A percentile compares a stretch with the other conserved stretches of the same genome.
phyloP scores from a whole-genome alignment of 78 protist species.

The Bodo saltans region DNA sequence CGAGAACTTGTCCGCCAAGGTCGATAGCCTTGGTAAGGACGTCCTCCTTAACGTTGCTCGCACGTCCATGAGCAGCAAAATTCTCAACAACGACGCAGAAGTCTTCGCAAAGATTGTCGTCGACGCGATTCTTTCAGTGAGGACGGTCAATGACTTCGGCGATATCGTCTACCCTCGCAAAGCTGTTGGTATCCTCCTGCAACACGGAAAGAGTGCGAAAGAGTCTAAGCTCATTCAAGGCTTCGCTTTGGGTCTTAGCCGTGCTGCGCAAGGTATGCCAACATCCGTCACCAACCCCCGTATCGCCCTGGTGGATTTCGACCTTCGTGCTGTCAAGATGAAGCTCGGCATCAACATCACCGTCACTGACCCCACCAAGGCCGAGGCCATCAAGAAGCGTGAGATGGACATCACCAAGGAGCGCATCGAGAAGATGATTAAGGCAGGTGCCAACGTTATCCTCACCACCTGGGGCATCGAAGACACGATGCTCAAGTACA shows the following conservation, averaged over 20 bases:
- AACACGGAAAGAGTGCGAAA: constrained; percentile 82
- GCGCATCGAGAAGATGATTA: constrained; percentile 78
- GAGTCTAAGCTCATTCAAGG: constrained; percentile 82
- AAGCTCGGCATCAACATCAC: constrained; percentile 79
- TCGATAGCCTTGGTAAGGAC: constrained; percentile 78
- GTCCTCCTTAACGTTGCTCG: constrained; percentile 80
- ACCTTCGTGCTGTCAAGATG: constrained; percentile 76
- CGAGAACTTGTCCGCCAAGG: constrained; percentile 43
- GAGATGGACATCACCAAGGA: constrained; percentile 74
- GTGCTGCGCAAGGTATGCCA: constrained; percentile 91
- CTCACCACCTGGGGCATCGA: constrained; percentile 97
- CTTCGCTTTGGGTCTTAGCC: constrained; percentile 84
- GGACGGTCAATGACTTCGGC: constrained; percentile 65
- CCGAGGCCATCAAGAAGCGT: constrained; percentile 74
- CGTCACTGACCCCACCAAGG: constrained; percentile 81
- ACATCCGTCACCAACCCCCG: constrained; percentile 71
- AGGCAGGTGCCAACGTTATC: constrained; percentile 97
- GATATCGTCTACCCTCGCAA: constrained; percentile 83
- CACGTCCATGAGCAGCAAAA: constrained; percentile 95
- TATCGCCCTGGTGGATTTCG: constrained; percentile 95
- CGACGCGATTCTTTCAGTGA: constrained; percentile 85
- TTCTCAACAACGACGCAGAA: constrained; percentile 81
- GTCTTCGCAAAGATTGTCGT: constrained; percentile 89
- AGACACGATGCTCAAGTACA: constrained; percentile 83
- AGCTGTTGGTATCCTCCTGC: constrained; percentile 87